Conservation (phyloP, 2,329 filamentous ascomycete species). For the Fusarium brevicatenulatum region DNA sequence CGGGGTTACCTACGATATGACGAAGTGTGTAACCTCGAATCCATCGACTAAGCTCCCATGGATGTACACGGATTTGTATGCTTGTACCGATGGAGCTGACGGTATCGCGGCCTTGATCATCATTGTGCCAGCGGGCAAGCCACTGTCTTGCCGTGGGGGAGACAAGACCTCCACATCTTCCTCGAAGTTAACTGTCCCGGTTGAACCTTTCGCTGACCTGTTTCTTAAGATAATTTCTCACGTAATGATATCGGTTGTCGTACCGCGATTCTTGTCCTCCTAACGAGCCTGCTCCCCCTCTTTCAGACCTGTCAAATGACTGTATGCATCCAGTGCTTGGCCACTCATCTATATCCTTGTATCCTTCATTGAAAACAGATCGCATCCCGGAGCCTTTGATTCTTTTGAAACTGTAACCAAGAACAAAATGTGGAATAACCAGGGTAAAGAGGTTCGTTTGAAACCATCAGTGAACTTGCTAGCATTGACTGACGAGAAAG, state of each 20-base stretch:
- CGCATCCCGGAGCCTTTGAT: background rate
- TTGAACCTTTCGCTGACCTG: slow-evolving; percentile 1
- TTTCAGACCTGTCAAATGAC: background rate
- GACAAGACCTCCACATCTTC: slow-evolving; percentile 4
- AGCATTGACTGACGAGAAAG: slow-evolving; percentile 20
- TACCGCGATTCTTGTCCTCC: slow-evolving; percentile 25
- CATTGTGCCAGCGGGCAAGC: slow-evolving; percentile 30
- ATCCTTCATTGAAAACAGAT: background rate
- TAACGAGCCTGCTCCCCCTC: slow-evolving; percentile 16
- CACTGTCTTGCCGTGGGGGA: slow-evolving; percentile 24
- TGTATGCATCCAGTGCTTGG: background rate
- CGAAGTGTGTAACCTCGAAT: slow-evolving; percentile 27
- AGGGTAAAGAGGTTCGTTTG: slow-evolving; percentile 42
- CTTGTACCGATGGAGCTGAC: slow-evolving; percentile 26
- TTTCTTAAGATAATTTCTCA: slow-evolving; percentile 30
- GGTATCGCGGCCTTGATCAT: slow-evolving; percentile 10
- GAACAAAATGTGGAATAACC: slow-evolving; percentile 40
- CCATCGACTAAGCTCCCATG: slow-evolving; percentile 30
- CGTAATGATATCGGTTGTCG: slow-evolving; percentile 28
- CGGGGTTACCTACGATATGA: slow-evolving; percentile 15
- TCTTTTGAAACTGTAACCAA: background rate
- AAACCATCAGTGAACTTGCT: background rate
- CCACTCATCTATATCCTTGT: slow-evolving; percentile 8
- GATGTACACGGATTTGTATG: slow-evolving; percentile 7
- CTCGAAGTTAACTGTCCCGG: background rate